Conservation (phyloP, 257 asterid genomes). For the Nicotiana benthamiana region DNA sequence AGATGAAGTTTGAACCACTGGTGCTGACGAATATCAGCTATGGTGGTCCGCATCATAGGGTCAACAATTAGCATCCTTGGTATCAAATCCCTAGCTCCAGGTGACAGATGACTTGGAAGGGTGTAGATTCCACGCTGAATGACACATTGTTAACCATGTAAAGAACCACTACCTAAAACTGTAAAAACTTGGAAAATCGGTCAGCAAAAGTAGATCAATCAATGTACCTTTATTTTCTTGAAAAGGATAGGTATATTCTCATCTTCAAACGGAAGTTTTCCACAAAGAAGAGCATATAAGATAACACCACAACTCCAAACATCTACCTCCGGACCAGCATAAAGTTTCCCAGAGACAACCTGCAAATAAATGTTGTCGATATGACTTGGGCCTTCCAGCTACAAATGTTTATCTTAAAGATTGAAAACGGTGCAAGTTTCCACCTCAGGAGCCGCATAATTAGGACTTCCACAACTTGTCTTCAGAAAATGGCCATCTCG, state of each 20-base stretch:
- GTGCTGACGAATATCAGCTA: conserved; percentile 74
- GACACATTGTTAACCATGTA: not conserved
- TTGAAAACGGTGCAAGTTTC: not conserved
- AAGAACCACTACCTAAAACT: conserved; percentile 1
- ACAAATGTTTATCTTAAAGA: conserved; percentile 4
- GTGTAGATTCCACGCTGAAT: conserved; percentile 76
- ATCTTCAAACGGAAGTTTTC: conserved; percentile 93
- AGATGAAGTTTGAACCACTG: conserved; percentile 74
- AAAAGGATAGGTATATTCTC: conserved; percentile 92
- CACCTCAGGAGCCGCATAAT: conserved; percentile 99
- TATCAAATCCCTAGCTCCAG: conserved; percentile 82
- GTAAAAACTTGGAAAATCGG: not conserved
- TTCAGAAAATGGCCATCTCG: conserved; percentile 90
- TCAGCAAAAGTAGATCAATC: conserved; percentile 14
- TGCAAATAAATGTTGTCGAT: conserved; percentile 26
- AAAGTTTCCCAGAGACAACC: conserved; percentile 95
- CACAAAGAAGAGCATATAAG: conserved; percentile 93
- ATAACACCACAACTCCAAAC: conserved; percentile 97
- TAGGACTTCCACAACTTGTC: conserved; percentile 98
- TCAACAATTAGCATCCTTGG: conserved; percentile 84
- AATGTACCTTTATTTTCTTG: conserved; percentile 81
- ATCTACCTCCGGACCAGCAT: conserved; percentile 97
- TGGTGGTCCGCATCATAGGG: conserved; percentile 79
- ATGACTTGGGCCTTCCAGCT: conserved; percentile 2
- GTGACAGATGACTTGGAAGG: conserved; percentile 87